Evolutionary conservation across 2,329 filamentous ascomycete species (phyloP), one percentile per base, ranked within the genome.

Genomic region (Epichloe gansuensis): DNA sequence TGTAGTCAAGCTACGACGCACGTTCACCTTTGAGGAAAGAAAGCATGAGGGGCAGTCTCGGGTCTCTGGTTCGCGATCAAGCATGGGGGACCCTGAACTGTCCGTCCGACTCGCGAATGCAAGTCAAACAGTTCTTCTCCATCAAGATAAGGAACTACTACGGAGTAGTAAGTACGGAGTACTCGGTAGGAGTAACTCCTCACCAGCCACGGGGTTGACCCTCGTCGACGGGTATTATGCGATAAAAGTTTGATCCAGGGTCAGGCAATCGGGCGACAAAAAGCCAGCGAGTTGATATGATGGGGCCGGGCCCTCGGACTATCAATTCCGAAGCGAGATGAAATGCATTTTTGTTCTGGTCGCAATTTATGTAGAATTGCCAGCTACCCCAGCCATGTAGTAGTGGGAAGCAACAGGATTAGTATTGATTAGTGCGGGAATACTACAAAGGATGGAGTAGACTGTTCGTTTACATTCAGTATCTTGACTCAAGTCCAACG

Each of bases 261-360:
- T 43, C 25, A 31, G 41, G 35, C 41, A 48, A 48, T 50, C 37
- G 53, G 38, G 35, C 44, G 28, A 28, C 43, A 44, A 9, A 21
- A 21, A 25, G 34, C 17, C 43, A 41, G 15, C 21, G 34, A 15
- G 15, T 8, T 28, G 38, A n/a, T 17, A 28, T 39, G 23, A 7
- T 59, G 59, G 57, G 54, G 52, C 54, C 25, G n/a, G 58, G 57
- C 55, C 61, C 55, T 60, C 57, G 55, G 62, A 62, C 59, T 60
- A 60, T 54, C 58, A 56, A 55, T 9, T 28, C 17, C 60, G 59
- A 63, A 67, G 62, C 62, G 63, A 66, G 53, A 67, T 65, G 60
- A 62, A 56, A 59, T 57, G 34, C 52, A 47, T 49, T 45, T 21
- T 17, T 49, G 37, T 35, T 41, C 35, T 44, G 42, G 8, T 13